phyloP scores from a whole-genome alignment of 2,329 filamentous ascomycete species.

The Chalaropsis ovoidea region DNA sequence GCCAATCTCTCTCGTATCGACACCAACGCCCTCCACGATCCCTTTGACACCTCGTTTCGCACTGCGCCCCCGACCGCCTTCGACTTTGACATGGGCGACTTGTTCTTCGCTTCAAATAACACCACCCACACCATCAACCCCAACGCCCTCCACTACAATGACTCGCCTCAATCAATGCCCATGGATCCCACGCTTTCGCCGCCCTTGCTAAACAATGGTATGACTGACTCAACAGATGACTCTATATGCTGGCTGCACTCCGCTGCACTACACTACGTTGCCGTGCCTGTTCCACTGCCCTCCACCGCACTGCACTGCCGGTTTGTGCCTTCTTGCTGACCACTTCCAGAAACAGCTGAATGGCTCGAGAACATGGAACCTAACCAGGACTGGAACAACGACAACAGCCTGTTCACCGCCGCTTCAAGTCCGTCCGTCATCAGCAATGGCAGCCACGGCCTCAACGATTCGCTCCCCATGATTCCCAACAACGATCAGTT shows the following conservation, averaged over 20 bases:
- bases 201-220: constrained; percentile 58
- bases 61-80: constrained; percentile 64
- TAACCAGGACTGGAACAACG: constrained; percentile 14
- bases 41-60: constrained; percentile 44
- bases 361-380: constrained; percentile 21
- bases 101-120: constrained; percentile 48
- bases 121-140: constrained; percentile 51
- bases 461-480: constrained; percentile 22
- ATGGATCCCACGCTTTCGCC: constrained; percentile 50
- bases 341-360: constrained; percentile 20
- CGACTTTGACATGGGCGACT: constrained; percentile 61
- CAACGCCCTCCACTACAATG: constrained; percentile 71
- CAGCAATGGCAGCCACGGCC: constrained; percentile 81
- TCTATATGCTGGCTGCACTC: too few species aligned
- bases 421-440: constrained; percentile 93
- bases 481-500: constrained; percentile 24
- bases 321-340: constrained; percentile 13
- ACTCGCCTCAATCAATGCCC: constrained; percentile 58
- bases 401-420: constrained; percentile 45
- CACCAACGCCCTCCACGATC: constrained; percentile 45
- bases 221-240: constrained; percentile 70
- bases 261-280: too few species aligned
- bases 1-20: constrained; percentile 74
- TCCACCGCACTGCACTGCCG: too few species aligned
- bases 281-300: neutral